These are phyloP conservation scores for Leishmania amazonensis DNA, from an alignment of 208 protist species.

Conservation along the genomic window DNA sequence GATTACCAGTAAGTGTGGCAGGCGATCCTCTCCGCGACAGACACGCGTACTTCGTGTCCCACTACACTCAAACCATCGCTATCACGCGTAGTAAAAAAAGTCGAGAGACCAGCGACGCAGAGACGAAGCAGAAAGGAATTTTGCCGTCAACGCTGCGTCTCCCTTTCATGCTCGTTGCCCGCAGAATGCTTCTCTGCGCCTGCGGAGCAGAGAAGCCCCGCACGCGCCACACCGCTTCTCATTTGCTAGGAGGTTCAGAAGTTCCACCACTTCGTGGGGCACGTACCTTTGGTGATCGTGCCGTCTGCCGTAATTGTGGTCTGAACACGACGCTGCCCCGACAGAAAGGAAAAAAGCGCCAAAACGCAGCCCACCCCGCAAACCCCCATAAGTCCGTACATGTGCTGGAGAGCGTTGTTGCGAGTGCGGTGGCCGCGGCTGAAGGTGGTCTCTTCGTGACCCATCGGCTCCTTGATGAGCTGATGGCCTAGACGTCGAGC, in stretches of 20 bases:
- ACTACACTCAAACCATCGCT: neutral
- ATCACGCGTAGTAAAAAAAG: neutral
- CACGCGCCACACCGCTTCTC: neutral
- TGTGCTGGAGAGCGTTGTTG: slow-evolving; percentile 59
- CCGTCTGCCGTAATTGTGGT: slow-evolving; percentile 61
- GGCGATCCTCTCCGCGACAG: neutral
- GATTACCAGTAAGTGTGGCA: neutral
- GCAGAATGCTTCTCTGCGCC: neutral
- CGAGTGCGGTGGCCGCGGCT: slow-evolving; percentile 66
- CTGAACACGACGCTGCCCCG: slow-evolving; percentile 56
- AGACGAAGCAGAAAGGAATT: neutral
- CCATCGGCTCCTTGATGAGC: slow-evolving; percentile 90
- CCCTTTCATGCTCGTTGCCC: neutral
- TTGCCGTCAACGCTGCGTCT: neutral
- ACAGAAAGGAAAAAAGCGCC: slow-evolving; percentile 65
- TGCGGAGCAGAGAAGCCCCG: too few species aligned
- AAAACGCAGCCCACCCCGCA: slow-evolving; percentile 59
- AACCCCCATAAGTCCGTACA: slow-evolving; percentile 50
- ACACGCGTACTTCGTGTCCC: neutral
- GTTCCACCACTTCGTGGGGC: slow-evolving; percentile 78
- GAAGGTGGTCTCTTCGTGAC: slow-evolving; percentile 86
- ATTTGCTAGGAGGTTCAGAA: slow-evolving; percentile 39
- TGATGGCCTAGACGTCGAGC: slow-evolving; percentile 71
- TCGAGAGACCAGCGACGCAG: neutral
- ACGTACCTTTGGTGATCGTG: slow-evolving; percentile 61